Evolutionary conservation across 768 basidiomycete genomes (phyloP).

Genomic region (Pleurotus salmoneostramineus): DNA sequence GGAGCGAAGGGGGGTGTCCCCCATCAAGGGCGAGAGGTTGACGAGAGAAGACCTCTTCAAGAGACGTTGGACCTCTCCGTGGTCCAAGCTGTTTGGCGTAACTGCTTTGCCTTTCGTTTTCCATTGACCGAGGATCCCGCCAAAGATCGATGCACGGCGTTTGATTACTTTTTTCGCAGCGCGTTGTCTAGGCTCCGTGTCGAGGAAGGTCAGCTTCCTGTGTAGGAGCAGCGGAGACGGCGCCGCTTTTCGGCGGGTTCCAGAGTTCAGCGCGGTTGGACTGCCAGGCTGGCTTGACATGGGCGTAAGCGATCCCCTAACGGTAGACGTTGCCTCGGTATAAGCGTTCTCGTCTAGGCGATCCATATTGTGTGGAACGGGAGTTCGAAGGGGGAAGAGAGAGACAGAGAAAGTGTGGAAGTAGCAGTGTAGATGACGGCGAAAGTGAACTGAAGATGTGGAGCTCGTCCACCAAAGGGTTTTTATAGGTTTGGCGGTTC

Average conservation of each 20-base stretch:
- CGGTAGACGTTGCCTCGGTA: not conserved
- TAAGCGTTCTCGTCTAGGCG: not conserved
- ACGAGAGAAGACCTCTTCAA: not conserved
- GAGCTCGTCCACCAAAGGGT: too few relatives aligned
- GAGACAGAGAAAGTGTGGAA: not conserved
- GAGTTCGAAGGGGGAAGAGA: not conserved
- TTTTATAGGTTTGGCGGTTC: too few relatives aligned
- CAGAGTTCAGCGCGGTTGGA: not conserved
- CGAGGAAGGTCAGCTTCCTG: not conserved
- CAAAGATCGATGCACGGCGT: not conserved
- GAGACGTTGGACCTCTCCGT: not conserved
- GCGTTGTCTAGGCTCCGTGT: not conserved
- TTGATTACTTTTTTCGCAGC: not conserved
- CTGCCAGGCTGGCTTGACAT: not conserved
- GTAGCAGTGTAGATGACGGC: not conserved
- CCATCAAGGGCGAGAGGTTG: not conserved
- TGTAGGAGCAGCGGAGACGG: not conserved
- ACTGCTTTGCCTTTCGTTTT: constrained; percentile 1
- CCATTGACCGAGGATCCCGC: not conserved
- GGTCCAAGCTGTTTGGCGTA: not conserved
- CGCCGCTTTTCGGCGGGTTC: not conserved
- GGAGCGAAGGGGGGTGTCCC: not conserved
- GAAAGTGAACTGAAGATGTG: not conserved
- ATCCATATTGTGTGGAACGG: not conserved
- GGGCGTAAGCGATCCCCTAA: not conserved